Evolutionary conservation across 768 basidiomycete species (phyloP), one percentile per base, ranked within the genome.

Genomic region (Pholiota molesta): DNA sequence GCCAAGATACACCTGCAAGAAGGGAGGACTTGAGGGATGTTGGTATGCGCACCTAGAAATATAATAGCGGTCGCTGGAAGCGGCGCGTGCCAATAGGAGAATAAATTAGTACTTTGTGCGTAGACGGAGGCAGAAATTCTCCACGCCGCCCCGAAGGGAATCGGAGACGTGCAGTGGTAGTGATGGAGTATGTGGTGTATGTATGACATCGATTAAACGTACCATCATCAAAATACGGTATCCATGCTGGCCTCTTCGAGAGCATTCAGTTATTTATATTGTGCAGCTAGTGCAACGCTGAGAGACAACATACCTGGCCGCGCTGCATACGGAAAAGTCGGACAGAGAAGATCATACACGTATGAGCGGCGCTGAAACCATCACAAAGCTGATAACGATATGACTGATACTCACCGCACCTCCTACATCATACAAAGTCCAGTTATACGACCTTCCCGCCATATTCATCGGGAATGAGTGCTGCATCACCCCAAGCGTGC

Each of bases 211-310:
- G 23, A 54, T 35, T n/a, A 60, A 44, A 77, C 83, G 66, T 73
- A 87, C 89, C 91, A 70, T 93, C 91, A 70, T 94, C 92, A 66
- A 94, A 94, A 74, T 86, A 94, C 31, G 92, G 90, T 44, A 88
- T 85, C 92, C 92, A 94, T 6, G 88, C 86, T 66, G 87, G 89
- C 68, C 92, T 80, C 89, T 92, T 59, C 35, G 31, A 57, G 45
- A 51, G 54, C 39, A 45, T 4, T 49, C 19, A 45, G 33, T 39
- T 53, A 59, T 52, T 59, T 59, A 56, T 55, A 55, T 13, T n/a
- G 37, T 31, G 33, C 19, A 9, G 49, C 10, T 33, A 31, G 35
- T 29, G 52, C 17, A 26, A 16, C 16, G 21, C 23, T 55, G 45
- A 16, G 19, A 17, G 3, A 51, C 37, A 35, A 33, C 47, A 33